These are phyloP conservation scores for Funneliformis mosseae DNA, from an alignment of 192 early-diverging fungal species.

Conservation along the genomic window DNA sequence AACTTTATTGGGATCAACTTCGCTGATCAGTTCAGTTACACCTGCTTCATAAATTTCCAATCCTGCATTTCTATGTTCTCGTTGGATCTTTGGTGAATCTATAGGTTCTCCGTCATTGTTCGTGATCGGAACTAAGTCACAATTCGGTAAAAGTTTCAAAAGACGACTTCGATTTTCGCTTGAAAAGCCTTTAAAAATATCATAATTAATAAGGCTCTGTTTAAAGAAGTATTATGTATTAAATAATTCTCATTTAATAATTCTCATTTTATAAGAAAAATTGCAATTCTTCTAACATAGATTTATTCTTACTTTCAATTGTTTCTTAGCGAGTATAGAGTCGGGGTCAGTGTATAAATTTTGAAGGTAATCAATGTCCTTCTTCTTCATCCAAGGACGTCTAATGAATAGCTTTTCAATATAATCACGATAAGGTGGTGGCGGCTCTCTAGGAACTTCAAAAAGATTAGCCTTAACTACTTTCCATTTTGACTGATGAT, in stretches of 20 bases:
- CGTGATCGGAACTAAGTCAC: slow-evolving; percentile 25
- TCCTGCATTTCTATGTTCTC: background rate
- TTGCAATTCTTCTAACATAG: too few species aligned
- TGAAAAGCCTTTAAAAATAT: background rate
- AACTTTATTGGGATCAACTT: slow-evolving; percentile 6
- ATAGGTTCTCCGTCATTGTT: slow-evolving; percentile 8
- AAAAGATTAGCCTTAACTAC: background rate
- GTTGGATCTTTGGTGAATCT: background rate
- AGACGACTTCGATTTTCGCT: slow-evolving; percentile 19
- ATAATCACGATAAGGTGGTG: slow-evolving; percentile 1
- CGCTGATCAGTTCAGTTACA: background rate
- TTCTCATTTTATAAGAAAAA: too few species aligned
- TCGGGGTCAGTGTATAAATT: background rate
- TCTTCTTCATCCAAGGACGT: slow-evolving; percentile 24
- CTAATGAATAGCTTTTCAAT: background rate
- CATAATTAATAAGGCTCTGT: slow-evolving; percentile 13
- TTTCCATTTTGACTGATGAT: background rate
- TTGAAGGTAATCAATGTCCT: slow-evolving; percentile 5
- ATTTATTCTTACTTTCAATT: background rate
- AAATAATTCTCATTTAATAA: too few species aligned
- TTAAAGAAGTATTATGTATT: too few species aligned
- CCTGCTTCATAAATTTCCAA: background rate
- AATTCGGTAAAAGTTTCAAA: slow-evolving; percentile 4
- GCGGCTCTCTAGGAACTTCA: slow-evolving; percentile 6
- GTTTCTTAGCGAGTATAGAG: background rate